Evolutionary conservation across 768 basidiomycete species (phyloP), one percentile per base, ranked within the genome.

Genomic region (Macrolepiota albuminosa): DNA sequence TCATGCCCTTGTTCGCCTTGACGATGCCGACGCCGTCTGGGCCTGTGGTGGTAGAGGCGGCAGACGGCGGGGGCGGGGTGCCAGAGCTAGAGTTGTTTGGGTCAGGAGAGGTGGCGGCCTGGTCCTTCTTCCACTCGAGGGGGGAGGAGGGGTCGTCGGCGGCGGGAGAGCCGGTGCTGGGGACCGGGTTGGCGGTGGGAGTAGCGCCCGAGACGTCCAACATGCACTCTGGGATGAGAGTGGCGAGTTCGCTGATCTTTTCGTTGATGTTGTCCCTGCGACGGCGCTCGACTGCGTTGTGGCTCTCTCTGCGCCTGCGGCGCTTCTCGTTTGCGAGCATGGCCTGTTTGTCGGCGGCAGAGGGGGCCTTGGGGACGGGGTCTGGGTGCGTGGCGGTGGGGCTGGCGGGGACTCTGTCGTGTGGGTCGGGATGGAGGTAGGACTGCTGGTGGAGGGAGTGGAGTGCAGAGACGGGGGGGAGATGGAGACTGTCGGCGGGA

Each of bases 1-100:
- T 94, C 86, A 95, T 91, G 37, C 94, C 93, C 79, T 96, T 96
- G 75, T 96, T 95, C 31, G 93, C 93, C 69, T 95, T 95, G 56
- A 91, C 87, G 34, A 81, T 78, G 21, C 75, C 76, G 36, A 78
- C 77, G 24, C 71, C 40, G n/a, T 56, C 53, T 6, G 24, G 73
- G 2, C 61, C 68, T 1, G 59, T 66, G 21, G 60, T 24, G 18
- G 36, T 13, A 0, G 51, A 37, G 14, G 14, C 26, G 3, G 58
- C 34, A 3, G 54, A 48, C 1, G 52, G 47, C 4, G 37, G 64
- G 10, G 39, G 60, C 16, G 62, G 54, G 16, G 46, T 61, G 53
- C 56, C 56, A 10, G 61, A 48, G 62, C 24, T 55, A n/a, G 60
- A 46, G 58, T 54, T 62, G 55, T 57, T 59, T 45, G 61, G 57